phyloP scores from a whole-genome alignment of 2,329 filamentous ascomycete species.

The Neopestalotiopsis sp. region DNA sequence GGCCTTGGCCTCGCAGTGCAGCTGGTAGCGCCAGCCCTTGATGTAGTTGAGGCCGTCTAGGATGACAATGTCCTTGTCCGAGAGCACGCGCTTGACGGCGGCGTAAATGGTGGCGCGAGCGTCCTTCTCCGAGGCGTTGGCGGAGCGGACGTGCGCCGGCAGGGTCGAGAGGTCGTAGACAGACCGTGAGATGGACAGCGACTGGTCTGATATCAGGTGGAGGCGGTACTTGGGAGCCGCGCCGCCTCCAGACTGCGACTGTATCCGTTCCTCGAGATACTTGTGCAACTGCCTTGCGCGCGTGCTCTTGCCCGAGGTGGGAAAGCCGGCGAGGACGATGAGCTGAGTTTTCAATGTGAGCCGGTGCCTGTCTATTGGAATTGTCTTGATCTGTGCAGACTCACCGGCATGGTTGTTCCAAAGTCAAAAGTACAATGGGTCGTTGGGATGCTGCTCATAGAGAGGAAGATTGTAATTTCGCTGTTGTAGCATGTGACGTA shows the following conservation, averaged over 20 bases:
- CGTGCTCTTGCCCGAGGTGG: slow-evolving; percentile 71
- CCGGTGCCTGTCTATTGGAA: neutral
- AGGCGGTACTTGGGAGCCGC: slow-evolving; percentile 60
- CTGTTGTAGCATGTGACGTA: neutral
- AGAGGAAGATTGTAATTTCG: neutral
- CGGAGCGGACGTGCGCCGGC: slow-evolving; percentile 67
- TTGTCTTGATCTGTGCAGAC: neutral
- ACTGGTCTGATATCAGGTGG: slow-evolving; percentile 76
- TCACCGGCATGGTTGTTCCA: slow-evolving; percentile 6
- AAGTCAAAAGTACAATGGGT: neutral
- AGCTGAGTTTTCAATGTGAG: slow-evolving; percentile 49
- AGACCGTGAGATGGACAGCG: slow-evolving; percentile 69
- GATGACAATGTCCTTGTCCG: slow-evolving; percentile 76
- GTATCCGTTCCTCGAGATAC: slow-evolving; percentile 66
- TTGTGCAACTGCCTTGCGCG: slow-evolving; percentile 69
- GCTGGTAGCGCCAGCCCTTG: slow-evolving; percentile 87
- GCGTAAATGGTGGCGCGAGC: slow-evolving; percentile 77
- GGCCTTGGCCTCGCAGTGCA: slow-evolving; percentile 85
- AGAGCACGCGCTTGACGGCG: slow-evolving; percentile 78
- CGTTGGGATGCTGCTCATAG: neutral
- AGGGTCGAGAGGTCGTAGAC: slow-evolving; percentile 72
- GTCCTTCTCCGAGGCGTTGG: slow-evolving; percentile 80
- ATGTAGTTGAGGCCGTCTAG: slow-evolving; percentile 86
- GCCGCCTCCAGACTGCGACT: slow-evolving; percentile 34
- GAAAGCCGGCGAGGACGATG: slow-evolving; percentile 70